These are phyloP conservation scores for Geranium rotundifolium DNA, from an alignment of 345 rosid species.

Conservation along the genomic window DNA sequence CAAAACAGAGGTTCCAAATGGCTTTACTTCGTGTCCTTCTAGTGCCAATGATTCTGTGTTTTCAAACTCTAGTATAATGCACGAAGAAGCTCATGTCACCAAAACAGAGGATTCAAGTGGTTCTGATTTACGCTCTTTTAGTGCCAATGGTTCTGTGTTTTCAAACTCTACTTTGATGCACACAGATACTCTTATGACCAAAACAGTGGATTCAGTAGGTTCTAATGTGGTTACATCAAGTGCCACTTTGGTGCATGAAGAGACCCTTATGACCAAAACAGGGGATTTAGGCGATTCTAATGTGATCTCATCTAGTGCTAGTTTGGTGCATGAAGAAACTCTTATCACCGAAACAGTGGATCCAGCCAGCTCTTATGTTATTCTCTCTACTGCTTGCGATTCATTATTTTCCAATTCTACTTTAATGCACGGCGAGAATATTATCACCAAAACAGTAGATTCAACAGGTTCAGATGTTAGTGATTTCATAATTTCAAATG, in stretches of 20 bases:
- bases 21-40: slow-evolving; percentile 18
- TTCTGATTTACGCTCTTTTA: slow-evolving; percentile 17
- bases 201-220: not conserved
- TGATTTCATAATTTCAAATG: slow-evolving; percentile 6
- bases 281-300: not conserved
- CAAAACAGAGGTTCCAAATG: slow-evolving; percentile 12
- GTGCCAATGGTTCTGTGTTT: slow-evolving; percentile 1
- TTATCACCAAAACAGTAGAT: not conserved
- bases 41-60: slow-evolving; percentile 2
- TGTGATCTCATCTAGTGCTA: slow-evolving; percentile 3
- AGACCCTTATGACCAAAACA: slow-evolving; percentile 1
- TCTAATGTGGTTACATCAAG: not conserved
- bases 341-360: not conserved
- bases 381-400: slow-evolving; percentile 4
- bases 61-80: slow-evolving; percentile 6
- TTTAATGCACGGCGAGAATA: not conserved
- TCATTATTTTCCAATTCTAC: slow-evolving; percentile 1
- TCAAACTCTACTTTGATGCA: slow-evolving; percentile 1
- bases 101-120: slow-evolving; percentile 12
- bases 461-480: slow-evolving; percentile 4
- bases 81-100: slow-evolving; percentile 11
- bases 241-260: slow-evolving; percentile 6
- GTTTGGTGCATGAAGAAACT: not conserved
- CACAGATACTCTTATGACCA: not conserved
- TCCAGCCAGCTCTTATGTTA: slow-evolving; percentile 1